Evolutionary conservation across 73 alveolate species (phyloP), one percentile per base, ranked within the genome.

Genomic region (Paraurostyla sp.): DNA sequence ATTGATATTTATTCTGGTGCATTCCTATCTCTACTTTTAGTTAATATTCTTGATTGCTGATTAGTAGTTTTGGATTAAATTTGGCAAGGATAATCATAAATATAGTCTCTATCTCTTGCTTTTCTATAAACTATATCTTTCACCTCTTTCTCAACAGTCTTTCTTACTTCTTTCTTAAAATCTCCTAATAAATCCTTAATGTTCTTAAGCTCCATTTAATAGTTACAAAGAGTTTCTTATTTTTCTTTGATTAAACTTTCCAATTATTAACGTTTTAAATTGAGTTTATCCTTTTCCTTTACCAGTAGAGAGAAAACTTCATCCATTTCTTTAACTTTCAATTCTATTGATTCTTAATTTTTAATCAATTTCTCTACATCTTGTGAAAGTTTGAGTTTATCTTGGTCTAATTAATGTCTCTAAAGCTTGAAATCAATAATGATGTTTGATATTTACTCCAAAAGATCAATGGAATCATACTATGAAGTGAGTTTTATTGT

Each of bases 301-400:
- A 73, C 46, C 38, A 73, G 32, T 27, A 73, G 11, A 2, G 62
- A 16, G 27, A 33, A 73, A 0, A 73, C 86, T 3, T 73, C 86
- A 27, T 73, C 86, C 86, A 73, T 45, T 45, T 73, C 86, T 46
- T 73, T 73, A 16, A 73, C 86, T 73, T 36, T 73, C 29, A 48
- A 16, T 27, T 73, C 86, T 43, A 73, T 43, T 22, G 71, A 49
- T 25, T 73, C 86, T 27, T 73, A 48, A 27, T 73, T 73, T 33
- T 73, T 6, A 9, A 73, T 48, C 15, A 73, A 50, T 45, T 49
- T 73, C 25, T 73, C 71, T 16, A 73, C 71, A 48, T 73, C 86
- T 23, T 23, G 9, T 49, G 42, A 48, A 1, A 73, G 30, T 45
- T 73, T 73, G 9, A 13, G 6, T 38, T 73, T 48, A 9, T 73